These are phyloP conservation scores for Chlorella sp. DNA, from an alignment of 139 green algal species.

Conservation along the genomic window DNA sequence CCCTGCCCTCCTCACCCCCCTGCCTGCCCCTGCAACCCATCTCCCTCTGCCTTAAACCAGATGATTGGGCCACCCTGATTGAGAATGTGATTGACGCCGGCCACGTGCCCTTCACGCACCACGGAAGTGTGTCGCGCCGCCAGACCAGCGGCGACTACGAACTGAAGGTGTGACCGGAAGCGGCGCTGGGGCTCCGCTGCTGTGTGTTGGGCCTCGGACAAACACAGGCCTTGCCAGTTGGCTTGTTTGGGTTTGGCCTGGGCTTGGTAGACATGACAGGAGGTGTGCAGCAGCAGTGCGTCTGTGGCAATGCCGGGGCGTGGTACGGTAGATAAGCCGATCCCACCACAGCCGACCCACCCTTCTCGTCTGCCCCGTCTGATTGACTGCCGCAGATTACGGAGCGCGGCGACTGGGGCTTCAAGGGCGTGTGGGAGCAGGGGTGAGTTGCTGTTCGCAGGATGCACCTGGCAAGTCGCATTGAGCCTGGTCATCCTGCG, in stretches of 20 bases:
- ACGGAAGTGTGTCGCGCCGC: constrained; percentile 51
- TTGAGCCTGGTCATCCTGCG: too few species aligned
- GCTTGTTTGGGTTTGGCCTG: too few species aligned
- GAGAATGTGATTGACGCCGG: constrained; percentile 57
- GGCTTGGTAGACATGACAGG: neutral
- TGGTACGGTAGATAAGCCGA: too few species aligned
- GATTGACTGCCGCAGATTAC: constrained; percentile 1
- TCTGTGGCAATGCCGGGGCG: too few species aligned
- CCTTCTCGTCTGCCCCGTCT: neutral
- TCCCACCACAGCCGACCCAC: too few species aligned
- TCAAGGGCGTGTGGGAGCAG: constrained; percentile 46
- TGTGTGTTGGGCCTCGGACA: too few species aligned
- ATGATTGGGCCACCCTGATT: constrained; percentile 53
- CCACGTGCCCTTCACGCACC: constrained; percentile 67
- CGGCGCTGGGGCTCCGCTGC: too few species aligned
- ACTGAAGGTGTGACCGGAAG: neutral
- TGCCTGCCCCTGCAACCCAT: neutral
- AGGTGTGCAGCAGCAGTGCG: too few species aligned
- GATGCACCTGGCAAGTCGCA: too few species aligned
- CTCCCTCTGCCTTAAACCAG: neutral
- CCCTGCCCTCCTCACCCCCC: neutral
- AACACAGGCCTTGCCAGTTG: too few species aligned
- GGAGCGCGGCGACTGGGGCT: constrained; percentile 30
- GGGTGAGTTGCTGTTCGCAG: neutral
- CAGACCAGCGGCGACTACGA: constrained; percentile 38